Evolutionary conservation across 2,329 filamentous ascomycete genomes (phyloP), one percentile per base, ranked within the genome.

Genomic region (Ophiocordyceps australis): DNA sequence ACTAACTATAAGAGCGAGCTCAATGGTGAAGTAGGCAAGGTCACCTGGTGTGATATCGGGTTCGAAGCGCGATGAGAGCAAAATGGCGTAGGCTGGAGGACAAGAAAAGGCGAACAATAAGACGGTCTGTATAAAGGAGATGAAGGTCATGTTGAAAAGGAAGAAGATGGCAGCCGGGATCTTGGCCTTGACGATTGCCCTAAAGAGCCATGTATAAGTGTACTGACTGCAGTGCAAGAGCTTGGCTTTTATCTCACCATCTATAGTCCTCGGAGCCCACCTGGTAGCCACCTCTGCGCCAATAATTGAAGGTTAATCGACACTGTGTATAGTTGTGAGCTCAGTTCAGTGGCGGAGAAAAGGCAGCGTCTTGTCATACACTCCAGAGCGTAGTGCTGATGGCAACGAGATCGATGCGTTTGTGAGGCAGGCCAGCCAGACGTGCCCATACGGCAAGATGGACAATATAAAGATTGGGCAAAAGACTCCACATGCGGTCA

Each of bases 291-390:
- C 89, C 89, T 49, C 81, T 92, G 30, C 89, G 76, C 74, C 79
- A 93, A 55, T 94, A 98, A 54, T 98, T 98, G 60, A 69, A 95
- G 3, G 86, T 95, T 50, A 98, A 57, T 9, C 89, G 77, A 30
- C 22, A 28, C 22, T 26, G 4, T 20, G 8, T 4, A n/a, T 9
- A 20, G 15, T 9, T 13, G n/a, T n/a, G n/a, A n/a, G n/a, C n/a
- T n/a, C n/a, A n/a, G n/a, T n/a, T n/a, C n/a, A n/a, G n/a, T n/a
- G n/a, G n/a, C n/a, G n/a, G n/a, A n/a, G n/a, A n/a, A n/a, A n/a
- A n/a, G n/a, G n/a, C n/a, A n/a, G n/a, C n/a, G n/a, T n/a, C n/a
- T n/a, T n/a, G n/a, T 26, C 75, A 50, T 55, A 83, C 78, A 50
- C 77, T 80, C 89, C 89, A 98, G 7, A 85, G 38, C 2, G 65